Conservation (phyloP, 2,329 filamentous ascomycete genomes). For the Cytospora leucostoma region DNA sequence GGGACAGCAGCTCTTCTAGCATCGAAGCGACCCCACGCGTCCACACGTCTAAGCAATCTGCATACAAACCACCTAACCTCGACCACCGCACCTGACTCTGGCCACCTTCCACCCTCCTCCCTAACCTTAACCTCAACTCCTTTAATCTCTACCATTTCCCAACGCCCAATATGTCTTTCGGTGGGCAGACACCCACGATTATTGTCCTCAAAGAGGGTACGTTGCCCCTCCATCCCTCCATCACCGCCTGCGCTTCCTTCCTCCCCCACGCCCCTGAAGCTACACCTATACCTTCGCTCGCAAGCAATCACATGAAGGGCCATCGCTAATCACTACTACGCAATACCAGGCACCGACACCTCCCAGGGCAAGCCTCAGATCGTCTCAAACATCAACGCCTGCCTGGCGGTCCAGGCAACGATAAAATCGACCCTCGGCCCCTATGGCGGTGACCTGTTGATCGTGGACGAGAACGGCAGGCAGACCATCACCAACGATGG, state of each 20-base stretch:
- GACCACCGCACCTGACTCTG: constrained; percentile 4
- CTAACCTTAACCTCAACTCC: too few relatives aligned
- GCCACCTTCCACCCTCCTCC: constrained; percentile 6
- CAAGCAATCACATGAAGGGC: constrained; percentile 1
- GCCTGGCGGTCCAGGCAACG: constrained; percentile 90
- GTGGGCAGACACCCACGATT: constrained; percentile 95
- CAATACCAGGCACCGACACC: constrained; percentile 81
- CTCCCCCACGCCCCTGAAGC: constrained; percentile 30
- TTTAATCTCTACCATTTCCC: neutral
- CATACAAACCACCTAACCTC: constrained; percentile 3
- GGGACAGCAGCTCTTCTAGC: constrained; percentile 14
- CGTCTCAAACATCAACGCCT: constrained; percentile 97
- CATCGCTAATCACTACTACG: constrained; percentile 29
- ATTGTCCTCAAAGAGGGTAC: constrained; percentile 96
- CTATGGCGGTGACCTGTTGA: constrained; percentile 92
- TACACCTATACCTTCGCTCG: constrained; percentile 10
- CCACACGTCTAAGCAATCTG: constrained; percentile 21
- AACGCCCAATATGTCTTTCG: constrained; percentile 77
- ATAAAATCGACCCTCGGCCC: constrained; percentile 95
- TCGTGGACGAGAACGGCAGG: constrained; percentile 92
- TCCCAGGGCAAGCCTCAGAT: constrained; percentile 97
- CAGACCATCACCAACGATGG: constrained; percentile 99
- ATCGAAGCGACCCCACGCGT: constrained; percentile 22
- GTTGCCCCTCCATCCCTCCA: constrained; percentile 41
- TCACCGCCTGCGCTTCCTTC: neutral